Base-by-base conservation (phyloP, 129 eudicot genomes). In the Silybum marianum region DNA sequence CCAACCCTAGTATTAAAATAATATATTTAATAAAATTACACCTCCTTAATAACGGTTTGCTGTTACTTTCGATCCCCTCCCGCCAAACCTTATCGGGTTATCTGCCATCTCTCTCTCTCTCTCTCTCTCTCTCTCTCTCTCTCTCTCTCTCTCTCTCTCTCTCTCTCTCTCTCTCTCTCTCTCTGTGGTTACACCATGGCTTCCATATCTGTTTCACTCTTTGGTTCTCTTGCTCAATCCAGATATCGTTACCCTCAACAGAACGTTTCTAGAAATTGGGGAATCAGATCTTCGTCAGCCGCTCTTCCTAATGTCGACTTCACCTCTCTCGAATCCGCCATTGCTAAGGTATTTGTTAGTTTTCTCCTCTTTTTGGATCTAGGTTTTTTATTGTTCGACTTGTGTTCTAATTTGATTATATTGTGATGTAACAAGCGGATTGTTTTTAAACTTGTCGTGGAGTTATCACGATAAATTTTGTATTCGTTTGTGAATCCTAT, bases 271-370 rank as follows among this genome's bases (percentile, higher is more conserved):
- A 69, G 72, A 73, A 86, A 86, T 26, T 80, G 88, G 76, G 40
- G 71, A 21, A 79, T 83, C 75, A 60, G 84, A 81, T 88, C 95
- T 21, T 86, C 97, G 12, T 83, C 97, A 16, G 77, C 87, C 12
- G 88, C 98, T 74, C 88, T 89, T 39, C 79, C 96, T 1, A 86
- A 86, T 38, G 86, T 93, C 81, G 92, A 91, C 69, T 71, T 93
- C 54, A 86, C 85, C 73, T 69, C 88, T 78, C 93, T 93, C 32
- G 78, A 93, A 79, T 86, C 97, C 40, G 97, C 97, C 71, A 84
- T 93, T 82, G 88, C 85, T 21, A 86, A 85, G 88, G 97, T 91
- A 67, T 54, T 63, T 39, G 0, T 21, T 38, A 38, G 7, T 38
- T 36, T 6, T 8, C 9, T 3, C 14, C 6, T 42, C 42, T 4